Evolutionary conservation across 192 early-diverging fungal species (phyloP), one percentile per base, ranked within the genome.

Genomic region (Podila epigama): DNA sequence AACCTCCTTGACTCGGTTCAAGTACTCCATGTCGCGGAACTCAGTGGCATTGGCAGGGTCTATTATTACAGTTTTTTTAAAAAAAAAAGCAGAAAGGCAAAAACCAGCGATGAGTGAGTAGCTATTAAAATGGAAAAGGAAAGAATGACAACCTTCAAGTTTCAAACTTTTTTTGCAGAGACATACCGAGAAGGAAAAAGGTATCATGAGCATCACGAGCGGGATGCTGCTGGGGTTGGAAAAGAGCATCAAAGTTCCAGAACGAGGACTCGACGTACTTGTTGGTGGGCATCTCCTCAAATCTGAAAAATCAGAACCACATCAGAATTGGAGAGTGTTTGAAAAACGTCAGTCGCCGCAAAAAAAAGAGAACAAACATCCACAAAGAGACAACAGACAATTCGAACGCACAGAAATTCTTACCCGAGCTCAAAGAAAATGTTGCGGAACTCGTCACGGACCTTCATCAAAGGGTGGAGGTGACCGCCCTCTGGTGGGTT

Each of bases 241-340:
- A 99, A 62, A 99, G 90, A 29, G 96, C 93, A 81, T 99, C 98
- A 82, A 99, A 99, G 86, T 99, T 99, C 98, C 98, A 99, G 91
- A 99, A 99, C 66, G 95, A 94, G 58, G 92, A 92, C 73, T 98
- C 98, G 51, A 94, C 95, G 86, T 93, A 99, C 70, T 91, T 87
- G 89, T 95, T 96, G 56, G 97, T 97, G 25, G 96, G 96, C 98
- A 99, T 99, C 85, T 99, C 98, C 66, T 92, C 87, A 85, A 99
- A 99, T 7, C 81, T 82, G 33, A 22, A 6, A 11, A 29, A 55
- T n/a, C n/a, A n/a, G n/a, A 37, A 3, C 2, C 37, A 37, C 84
- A 79, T 15, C 15, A 12, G 7, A 16, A n/a, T 22, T 22, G 6
- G 44, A 22, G 1, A 48, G 20, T 22, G 44, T 20, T 22, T 22